phyloP scores from a whole-genome alignment of 345 rosid species.

The Noccaea caerulescens region DNA sequence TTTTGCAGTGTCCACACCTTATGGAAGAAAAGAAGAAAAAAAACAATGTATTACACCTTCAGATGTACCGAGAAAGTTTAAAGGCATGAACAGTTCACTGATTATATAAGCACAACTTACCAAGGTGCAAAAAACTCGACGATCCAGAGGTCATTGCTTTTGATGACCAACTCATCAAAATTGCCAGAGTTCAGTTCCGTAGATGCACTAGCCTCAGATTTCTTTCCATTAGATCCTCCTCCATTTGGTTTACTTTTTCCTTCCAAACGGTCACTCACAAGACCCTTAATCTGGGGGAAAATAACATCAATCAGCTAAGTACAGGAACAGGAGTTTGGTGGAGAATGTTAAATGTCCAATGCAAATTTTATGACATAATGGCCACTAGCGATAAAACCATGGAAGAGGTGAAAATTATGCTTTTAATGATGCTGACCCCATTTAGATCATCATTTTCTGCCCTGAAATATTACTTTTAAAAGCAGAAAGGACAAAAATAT shows the following conservation, averaged over 20 bases:
- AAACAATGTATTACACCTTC: conserved; percentile 13
- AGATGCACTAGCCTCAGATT: conserved; percentile 75
- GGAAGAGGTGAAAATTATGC: not conserved
- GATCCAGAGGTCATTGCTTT: conserved; percentile 96
- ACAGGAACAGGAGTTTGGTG: conserved; percentile 3
- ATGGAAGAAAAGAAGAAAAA: not conserved
- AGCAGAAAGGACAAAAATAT: not conserved
- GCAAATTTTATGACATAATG: conserved; percentile 7
- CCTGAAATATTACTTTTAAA: not conserved
- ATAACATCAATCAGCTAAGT: conserved; percentile 22
- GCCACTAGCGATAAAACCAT: conserved; percentile 16
- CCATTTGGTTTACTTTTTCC: conserved; percentile 71
- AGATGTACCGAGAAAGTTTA: not conserved
- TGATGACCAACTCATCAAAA: conserved; percentile 90
- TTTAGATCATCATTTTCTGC: conserved; percentile 4
- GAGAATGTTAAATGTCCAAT: conserved; percentile 1
- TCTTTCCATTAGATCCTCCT: conserved; percentile 56
- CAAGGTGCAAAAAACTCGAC: conserved; percentile 99
- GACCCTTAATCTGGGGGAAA: conserved; percentile 67
- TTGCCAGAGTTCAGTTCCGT: conserved; percentile 77
- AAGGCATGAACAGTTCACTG: conserved; percentile 18
- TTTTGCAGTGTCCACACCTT: conserved; percentile 99
- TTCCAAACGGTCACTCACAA: conserved; percentile 83
- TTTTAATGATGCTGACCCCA: conserved; percentile 15
- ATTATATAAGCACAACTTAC: conserved; percentile 50